Evolutionary conservation across 2,329 filamentous ascomycete genomes (phyloP).

Genomic region (Talaromyces sp.): DNA sequence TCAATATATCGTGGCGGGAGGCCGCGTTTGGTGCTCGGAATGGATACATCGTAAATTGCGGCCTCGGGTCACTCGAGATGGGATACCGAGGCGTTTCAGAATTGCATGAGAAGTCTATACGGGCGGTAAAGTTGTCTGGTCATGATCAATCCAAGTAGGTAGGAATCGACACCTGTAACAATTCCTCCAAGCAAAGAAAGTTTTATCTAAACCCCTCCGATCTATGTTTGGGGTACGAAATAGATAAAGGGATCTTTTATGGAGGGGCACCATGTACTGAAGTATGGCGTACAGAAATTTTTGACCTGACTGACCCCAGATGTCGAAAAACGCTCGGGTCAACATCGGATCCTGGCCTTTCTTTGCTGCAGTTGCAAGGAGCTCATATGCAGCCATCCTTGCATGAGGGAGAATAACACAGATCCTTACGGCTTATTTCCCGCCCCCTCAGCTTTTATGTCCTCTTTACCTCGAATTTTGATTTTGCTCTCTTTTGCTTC

Average conservation of each 20-base stretch:
- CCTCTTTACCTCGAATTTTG: neutral
- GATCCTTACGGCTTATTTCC: neutral
- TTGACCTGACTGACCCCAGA: neutral
- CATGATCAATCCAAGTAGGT: too few species aligned
- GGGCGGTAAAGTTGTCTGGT: too few species aligned
- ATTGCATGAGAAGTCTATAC: neutral
- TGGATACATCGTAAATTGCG: neutral
- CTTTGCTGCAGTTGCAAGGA: conserved; percentile 24
- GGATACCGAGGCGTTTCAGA: conserved; percentile 5
- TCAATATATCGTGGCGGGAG: neutral
- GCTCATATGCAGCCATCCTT: conserved; percentile 25
- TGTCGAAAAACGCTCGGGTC: conserved; percentile 19
- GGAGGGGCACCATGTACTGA: too few species aligned
- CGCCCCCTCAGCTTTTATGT: neutral
- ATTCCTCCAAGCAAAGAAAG: too few species aligned
- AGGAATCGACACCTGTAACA: too few species aligned
- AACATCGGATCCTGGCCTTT: conserved; percentile 20
- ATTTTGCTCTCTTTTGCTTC: neutral
- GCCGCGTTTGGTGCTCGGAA: neutral
- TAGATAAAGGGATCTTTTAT: too few species aligned
- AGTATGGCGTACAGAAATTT: neutral
- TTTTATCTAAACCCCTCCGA: too few species aligned
- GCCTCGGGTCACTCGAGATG: neutral
- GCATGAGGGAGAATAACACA: conserved; percentile 7
- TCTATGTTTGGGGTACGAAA: too few species aligned